phyloP scores from a whole-genome alignment of 192 early-diverging fungal species.

The Allomyces javanicus region DNA sequence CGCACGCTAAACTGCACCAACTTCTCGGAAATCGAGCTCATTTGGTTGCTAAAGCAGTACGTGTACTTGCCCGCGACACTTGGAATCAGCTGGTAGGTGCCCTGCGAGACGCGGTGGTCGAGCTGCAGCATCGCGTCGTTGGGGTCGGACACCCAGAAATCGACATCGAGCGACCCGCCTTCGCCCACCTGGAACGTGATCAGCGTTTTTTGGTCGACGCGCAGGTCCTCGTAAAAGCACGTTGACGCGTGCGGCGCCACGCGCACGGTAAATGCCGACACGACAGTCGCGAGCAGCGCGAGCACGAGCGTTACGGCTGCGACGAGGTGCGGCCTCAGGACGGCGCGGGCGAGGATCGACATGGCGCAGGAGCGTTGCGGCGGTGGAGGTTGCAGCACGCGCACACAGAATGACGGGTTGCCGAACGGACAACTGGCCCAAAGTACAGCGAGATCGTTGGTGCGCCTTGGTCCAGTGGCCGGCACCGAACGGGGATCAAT shows the following conservation, averaged over 20 bases:
- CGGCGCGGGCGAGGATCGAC: too few species aligned
- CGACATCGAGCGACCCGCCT: not conserved
- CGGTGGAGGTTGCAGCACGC: too few species aligned
- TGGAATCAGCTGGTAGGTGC: slow-evolving; percentile 19
- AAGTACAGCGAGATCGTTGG: too few species aligned
- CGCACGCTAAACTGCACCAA: slow-evolving; percentile 33
- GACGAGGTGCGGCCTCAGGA: too few species aligned
- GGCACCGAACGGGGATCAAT: too few species aligned
- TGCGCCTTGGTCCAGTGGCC: too few species aligned
- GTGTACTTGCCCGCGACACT: slow-evolving; percentile 32
- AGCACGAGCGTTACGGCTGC: not conserved
- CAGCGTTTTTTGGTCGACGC: not conserved
- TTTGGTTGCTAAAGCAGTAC: slow-evolving; percentile 61
- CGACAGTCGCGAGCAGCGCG: not conserved
- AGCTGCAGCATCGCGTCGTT: slow-evolving; percentile 8
- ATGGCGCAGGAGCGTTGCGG: too few species aligned
- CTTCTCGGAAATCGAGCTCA: slow-evolving; percentile 39
- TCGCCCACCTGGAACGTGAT: not conserved
- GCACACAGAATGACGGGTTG: too few species aligned
- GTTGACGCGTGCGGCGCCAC: not conserved
- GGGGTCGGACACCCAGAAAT: slow-evolving; percentile 6
- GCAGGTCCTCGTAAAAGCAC: not conserved
- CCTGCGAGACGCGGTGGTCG: slow-evolving; percentile 5
- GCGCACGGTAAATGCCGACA: not conserved
- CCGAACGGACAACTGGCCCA: too few species aligned